Conservation (phyloP, 78 protist species). For the Monocercomonoides exilis region DNA sequence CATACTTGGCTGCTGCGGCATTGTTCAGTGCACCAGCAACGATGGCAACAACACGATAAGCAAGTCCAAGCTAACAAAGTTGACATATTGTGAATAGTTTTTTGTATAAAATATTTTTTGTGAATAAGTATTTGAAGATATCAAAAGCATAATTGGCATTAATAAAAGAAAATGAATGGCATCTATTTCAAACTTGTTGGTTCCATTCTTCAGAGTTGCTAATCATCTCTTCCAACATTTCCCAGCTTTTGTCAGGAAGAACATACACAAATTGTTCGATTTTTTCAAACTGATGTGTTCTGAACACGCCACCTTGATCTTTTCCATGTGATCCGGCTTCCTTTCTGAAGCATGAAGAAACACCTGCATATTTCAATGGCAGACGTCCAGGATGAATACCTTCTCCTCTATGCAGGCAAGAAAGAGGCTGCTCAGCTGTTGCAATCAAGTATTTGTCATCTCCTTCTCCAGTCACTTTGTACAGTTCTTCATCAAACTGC, state of each 20-base stretch:
- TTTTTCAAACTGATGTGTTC: constrained; percentile 98
- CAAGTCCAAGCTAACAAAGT: constrained; percentile 59
- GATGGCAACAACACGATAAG: constrained; percentile 92
- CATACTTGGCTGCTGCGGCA: constrained; percentile 98
- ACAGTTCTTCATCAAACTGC: constrained; percentile 96
- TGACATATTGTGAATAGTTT: not conserved
- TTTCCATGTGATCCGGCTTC: constrained; percentile 63
- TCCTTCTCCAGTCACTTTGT: constrained; percentile 75
- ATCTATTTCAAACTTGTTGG: constrained; percentile 42
- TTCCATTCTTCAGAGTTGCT: constrained; percentile 77
- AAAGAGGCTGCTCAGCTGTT: constrained; percentile 98
- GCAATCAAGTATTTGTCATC: constrained; percentile 97
- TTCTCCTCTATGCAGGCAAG: constrained; percentile 78
- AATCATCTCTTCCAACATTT: constrained; percentile 82
- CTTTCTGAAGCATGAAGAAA: constrained; percentile 97
- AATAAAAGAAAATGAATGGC: not conserved
- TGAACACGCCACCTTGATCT: constrained; percentile 83
- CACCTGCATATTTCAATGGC: constrained; percentile 80
- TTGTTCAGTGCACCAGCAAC: constrained; percentile 91
- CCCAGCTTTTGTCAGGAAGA: constrained; percentile 85
- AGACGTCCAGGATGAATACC: constrained; percentile 38
- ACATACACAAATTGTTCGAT: constrained; percentile 93
- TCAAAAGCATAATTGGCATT: not conserved
- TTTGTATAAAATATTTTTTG: not conserved
- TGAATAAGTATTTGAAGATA: not conserved